Evolutionary conservation across 176 grass and related monocot species (phyloP).

Genomic region (Zea luxurians): DNA sequence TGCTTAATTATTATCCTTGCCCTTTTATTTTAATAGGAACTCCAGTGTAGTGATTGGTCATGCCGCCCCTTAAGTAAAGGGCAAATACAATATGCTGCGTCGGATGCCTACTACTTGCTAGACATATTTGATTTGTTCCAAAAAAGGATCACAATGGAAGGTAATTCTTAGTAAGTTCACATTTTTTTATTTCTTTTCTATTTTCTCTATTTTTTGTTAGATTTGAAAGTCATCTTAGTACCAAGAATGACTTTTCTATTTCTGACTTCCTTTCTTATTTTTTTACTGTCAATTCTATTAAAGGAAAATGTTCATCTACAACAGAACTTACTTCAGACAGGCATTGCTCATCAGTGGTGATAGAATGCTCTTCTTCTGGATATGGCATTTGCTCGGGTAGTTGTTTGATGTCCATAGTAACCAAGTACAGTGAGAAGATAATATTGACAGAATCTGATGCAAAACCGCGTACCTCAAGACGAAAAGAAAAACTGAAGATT

Average conservation of each 20-base stretch:
- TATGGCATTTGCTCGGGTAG: slow-evolving; percentile 26
- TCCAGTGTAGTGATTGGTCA: slow-evolving; percentile 99
- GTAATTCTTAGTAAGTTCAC: slow-evolving; percentile 40
- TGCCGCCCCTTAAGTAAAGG: slow-evolving; percentile 75
- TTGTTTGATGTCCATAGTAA: slow-evolving; percentile 44
- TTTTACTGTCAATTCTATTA: slow-evolving; percentile 27
- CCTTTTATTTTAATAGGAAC: slow-evolving; percentile 56
- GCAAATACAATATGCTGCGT: slow-evolving; percentile 94
- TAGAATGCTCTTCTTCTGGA: slow-evolving; percentile 39
- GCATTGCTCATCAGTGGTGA: slow-evolving; percentile 7
- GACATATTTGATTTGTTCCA: slow-evolving; percentile 76
- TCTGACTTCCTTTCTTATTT: slow-evolving; percentile 8
- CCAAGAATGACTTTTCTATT: slow-evolving; percentile 6
- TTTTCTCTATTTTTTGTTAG: not conserved
- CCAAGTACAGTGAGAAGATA: slow-evolving; percentile 60
- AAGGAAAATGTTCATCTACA: slow-evolving; percentile 32
- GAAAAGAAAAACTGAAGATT: slow-evolving; percentile 60
- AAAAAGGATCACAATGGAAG: slow-evolving; percentile 52
- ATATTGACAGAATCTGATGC: slow-evolving; percentile 67
- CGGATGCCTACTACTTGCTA: slow-evolving; percentile 92
- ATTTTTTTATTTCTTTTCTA: not conserved
- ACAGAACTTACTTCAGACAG: slow-evolving; percentile 23
- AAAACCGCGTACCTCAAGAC: slow-evolving; percentile 51
- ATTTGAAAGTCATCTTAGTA: not conserved
- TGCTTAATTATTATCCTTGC: slow-evolving; percentile 9